Evolutionary conservation across 1,284 basidiomycete genomes (phyloP), one percentile per base, ranked within the genome.

Genomic region (Leccinum griseonigrum): DNA sequence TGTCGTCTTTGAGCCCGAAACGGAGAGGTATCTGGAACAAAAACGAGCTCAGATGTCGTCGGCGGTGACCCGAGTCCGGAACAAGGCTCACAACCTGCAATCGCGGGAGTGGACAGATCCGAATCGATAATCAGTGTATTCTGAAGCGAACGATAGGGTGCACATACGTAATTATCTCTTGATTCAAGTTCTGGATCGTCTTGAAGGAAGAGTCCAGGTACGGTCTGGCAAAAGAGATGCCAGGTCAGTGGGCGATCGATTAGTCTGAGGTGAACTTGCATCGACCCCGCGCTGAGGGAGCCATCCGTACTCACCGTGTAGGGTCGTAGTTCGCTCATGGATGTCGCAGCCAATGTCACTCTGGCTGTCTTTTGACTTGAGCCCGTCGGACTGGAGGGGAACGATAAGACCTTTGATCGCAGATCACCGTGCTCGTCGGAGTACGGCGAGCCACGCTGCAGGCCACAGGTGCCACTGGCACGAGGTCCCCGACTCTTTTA

Each of bases 1-100:
- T 79, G 4, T 77, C 73, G 60, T 90, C 86, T 14, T 83, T 69
- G n/a, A 92, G 77, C 8, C 89, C 90, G 63, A 92, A 89, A 29
- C 82, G 78, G 6, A 79, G 74, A 2, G 84, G 86, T 40, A 87
- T 74, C 87, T 88, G 55, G 28, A 56, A 50, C 10, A 31, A 7
- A 53, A 3, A 7, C 50, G 22, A 46, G 34, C 9, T 61, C 40
- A 29, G 8, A 34, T 31, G 5, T 46, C 40, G 10, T 38, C 7
- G 2, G 34, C 28, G 10, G 31, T 13, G 34, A 40, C 10, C 6
- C 43, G 32, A 38, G 26, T 18, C 40, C n/a, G 40, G 40, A 43
- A 43, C 48, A 13, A 51, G 14, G 55, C 67, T 66, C 50, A 71
- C 71, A 10, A 64, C 58, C 72, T 72, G 28, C 13, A 11, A 18